Evolutionary conservation across 371 early-diverging fungal genomes (phyloP), one percentile per base, ranked within the genome.

Genomic region (Saksenaea oblongispora): DNA sequence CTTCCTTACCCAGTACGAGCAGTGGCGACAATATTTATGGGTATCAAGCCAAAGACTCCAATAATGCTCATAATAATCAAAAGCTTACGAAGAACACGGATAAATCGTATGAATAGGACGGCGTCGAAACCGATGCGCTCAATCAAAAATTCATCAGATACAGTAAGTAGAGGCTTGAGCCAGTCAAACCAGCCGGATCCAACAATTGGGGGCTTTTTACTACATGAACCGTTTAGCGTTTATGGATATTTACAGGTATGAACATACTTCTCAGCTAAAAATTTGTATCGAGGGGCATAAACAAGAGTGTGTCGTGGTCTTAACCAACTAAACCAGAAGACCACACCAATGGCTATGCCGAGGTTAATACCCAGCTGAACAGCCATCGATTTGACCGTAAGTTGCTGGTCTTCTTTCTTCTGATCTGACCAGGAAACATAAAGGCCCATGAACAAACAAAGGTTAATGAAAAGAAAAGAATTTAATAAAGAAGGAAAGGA

Each of bases 101-200:
- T 39, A 60, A 90, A 90, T 13, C 90, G 80, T 44, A 93, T 69
- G 66, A 91, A 89, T 55, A 92, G 72, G 27, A 91, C 90, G 11
- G 91, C 88, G 65, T 93, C 94, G 22, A 88, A 70, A 26, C 91
- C 93, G 14, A 92, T 83, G 28, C 84, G 84, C 15, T 80, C 77
- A 26, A 90, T 74, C 15, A 88, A 67, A 22, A 76, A 82, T 54
- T 73, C 66, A 53, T 91, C 89, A 34, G 85, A 77, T 5, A 84
- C 78, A 9, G 67, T 71, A 68, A 86, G 73, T 26, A 90, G 73
- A 1, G 87, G 82, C 4, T 72, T 66, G 34, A 89, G 68, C 92
- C 92, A 92, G 10, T 82, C 79, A 36, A 87, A 80, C 44, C 85
- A 79, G 17, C 80, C 80, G 11, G 67, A 62, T 1, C 73, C 76